Evolutionary conservation across 2,329 filamentous ascomycete genomes (phyloP), one percentile per base, ranked within the genome.

Genomic region (Monosporascus cannonballus): DNA sequence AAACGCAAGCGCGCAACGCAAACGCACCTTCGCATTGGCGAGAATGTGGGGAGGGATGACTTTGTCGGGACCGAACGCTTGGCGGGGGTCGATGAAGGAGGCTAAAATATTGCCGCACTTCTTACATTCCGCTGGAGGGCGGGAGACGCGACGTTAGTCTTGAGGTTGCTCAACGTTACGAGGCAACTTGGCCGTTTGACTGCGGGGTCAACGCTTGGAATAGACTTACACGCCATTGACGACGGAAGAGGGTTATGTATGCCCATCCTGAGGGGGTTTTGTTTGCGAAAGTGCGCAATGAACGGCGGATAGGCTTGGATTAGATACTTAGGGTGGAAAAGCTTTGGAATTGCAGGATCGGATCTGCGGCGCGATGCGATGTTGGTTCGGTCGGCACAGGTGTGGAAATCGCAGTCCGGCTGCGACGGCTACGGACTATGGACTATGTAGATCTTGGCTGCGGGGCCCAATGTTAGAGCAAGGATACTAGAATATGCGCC

Each of bases 21-120:
- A 20, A 60, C 63, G 55, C 73, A 90, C 88, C 84, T 99, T 96
- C 65, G 94, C 94, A 71, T 90, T 90, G 59, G 88, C 87, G 63
- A 99, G 85, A 62, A 99, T 81, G 50, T 86, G 82, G 7, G 93
- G 92, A 48, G 94, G 94, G 63, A 99, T 99, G 69, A 99, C 86
- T 73, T 97, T 97, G 72, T 97, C 94, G 52, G 94, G 93, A 6
- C 93, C 91, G 70, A 97, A 96, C 20, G 93, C 76, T 76, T 97
- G 93, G 67, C 86, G 83, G 20, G 94, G 94, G 69, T 97, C 94
- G 69, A 97, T 83, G 70, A 99, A 99, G 14, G 92, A 96, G 46
- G 89, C 83, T 62, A 99, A 82, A 66, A 97, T 97, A 78, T 96
- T 96, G 68, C 89, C 89, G 69, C 91, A 94, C 75, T 99, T 99